Evolutionary conservation across 2,329 filamentous ascomycete species (phyloP).

Genomic region (Rachicladosporium sp.): DNA sequence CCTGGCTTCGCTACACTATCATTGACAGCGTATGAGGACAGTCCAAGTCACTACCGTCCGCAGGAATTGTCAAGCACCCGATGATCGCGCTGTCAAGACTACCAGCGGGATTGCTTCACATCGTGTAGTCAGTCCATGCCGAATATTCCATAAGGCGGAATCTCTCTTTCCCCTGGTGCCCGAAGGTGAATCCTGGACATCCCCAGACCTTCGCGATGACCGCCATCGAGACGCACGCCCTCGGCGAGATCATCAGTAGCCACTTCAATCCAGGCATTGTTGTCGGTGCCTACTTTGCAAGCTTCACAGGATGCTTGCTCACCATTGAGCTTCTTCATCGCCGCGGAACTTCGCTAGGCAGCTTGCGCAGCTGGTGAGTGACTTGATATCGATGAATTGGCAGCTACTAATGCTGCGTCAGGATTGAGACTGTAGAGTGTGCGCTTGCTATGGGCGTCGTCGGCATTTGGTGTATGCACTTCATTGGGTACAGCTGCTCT

Average conservation of each 20-base stretch:
- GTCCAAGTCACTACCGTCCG: too few relatives aligned
- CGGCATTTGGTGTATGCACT: slow-evolving; percentile 53
- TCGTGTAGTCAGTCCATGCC: too few relatives aligned
- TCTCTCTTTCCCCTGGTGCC: too few relatives aligned
- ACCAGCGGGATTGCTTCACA: too few relatives aligned
- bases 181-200: too few relatives aligned
- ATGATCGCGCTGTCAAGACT: too few relatives aligned
- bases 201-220: too few relatives aligned
- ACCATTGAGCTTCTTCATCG: slow-evolving; percentile 73
- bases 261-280: slow-evolving; percentile 47
- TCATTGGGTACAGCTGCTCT: slow-evolving; percentile 27
- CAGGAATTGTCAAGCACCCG: too few relatives aligned
- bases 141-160: too few relatives aligned
- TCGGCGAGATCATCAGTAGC: slow-evolving; percentile 21
- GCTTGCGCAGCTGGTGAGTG: slow-evolving; percentile 20
- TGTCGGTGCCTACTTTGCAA: slow-evolving; percentile 55
- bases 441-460: slow-evolving; percentile 35
- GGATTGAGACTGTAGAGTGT: slow-evolving; percentile 30
- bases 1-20: too few relatives aligned
- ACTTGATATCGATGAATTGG: too few relatives aligned
- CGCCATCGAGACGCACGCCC: not conserved
- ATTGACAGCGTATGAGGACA: too few relatives aligned
- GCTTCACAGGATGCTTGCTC: slow-evolving; percentile 62
- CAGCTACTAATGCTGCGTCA: slow-evolving; percentile 10
- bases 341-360: slow-evolving; percentile 19